These are phyloP conservation scores for Podaxis sp. DNA, from an alignment of 768 basidiomycete species.

Conservation along the genomic window DNA sequence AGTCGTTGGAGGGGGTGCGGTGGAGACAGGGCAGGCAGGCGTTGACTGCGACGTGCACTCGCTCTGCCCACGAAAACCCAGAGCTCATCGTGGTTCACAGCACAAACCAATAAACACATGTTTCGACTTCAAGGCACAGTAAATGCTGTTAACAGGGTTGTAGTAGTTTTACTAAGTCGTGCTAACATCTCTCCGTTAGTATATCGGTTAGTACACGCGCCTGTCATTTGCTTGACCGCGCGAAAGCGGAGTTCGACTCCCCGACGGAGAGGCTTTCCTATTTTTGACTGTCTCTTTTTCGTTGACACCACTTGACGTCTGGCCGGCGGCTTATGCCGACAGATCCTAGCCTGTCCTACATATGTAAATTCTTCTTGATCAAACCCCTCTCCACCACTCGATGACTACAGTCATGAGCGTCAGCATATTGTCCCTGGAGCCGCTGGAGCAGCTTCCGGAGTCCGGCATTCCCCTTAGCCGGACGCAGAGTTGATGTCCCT, in stretches of 20 bases:
- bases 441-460: not conserved
- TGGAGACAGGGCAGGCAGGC: constrained; percentile 29
- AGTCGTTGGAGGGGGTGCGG: constrained; percentile 23
- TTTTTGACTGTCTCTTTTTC: no score
- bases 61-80: constrained; percentile 61
- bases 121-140: not conserved
- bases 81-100: constrained; percentile 27
- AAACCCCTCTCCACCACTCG: no score
- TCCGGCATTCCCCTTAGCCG: not conserved
- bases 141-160: not conserved
- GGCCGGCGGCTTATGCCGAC: no score
- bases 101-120: constrained; percentile 1
- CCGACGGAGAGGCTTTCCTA: constrained; percentile 17
- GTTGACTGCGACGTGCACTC: constrained; percentile 53
- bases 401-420: no score
- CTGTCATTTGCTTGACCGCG: constrained; percentile 12
- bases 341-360: no score
- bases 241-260: constrained; percentile 23
- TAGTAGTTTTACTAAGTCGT: not conserved
- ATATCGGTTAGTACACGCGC: constrained; percentile 14
- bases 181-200: not conserved
- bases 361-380: no score
- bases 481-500: not conserved
- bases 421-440: not conserved
- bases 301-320: no score